A percentile compares a stretch with the other conserved stretches of the same genome.
Conservation (phyloP, 164 flowering plant species). For the Berberis thunbergii region DNA sequence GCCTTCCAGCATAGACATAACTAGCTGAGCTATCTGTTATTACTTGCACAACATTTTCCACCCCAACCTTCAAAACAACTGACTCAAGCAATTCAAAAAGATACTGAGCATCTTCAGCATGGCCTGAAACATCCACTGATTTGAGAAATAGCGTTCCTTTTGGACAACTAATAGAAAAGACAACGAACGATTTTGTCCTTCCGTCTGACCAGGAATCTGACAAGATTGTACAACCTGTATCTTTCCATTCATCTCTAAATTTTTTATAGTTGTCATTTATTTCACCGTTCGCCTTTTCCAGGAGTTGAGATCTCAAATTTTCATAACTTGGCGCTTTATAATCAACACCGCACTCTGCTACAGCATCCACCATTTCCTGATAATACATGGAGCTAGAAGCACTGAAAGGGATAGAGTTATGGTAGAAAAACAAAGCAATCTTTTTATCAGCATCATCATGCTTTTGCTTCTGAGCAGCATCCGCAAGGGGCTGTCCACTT, state of each 20-base stretch:
- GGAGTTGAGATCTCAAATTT: conserved; percentile 35
- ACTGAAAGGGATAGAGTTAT: conserved; percentile 50
- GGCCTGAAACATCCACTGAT: conserved; percentile 52
- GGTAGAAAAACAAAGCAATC: conserved; percentile 55
- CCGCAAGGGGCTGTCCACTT: conserved; percentile 24
- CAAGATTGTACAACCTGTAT: conserved; percentile 59
- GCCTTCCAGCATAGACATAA: conserved; percentile 54
- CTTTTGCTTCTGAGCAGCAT: conserved; percentile 43
- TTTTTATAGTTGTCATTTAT: conserved; percentile 32
- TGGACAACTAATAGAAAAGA: conserved; percentile 44
- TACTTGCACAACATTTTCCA: conserved; percentile 66
- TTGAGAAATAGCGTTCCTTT: conserved; percentile 55
- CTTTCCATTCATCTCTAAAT: conserved; percentile 48
- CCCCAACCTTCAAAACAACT: conserved; percentile 52
- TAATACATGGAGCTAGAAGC: conserved; percentile 57
- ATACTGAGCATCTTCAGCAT: conserved; percentile 41
- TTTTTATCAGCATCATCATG: conserved; percentile 51
- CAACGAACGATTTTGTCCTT: conserved; percentile 33
- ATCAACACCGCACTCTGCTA: conserved; percentile 55
- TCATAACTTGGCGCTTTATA: conserved; percentile 57
- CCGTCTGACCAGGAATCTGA: conserved; percentile 54
- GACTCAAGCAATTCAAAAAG: conserved; percentile 53
- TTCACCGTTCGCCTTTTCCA: conserved; percentile 50
- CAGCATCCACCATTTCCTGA: conserved; percentile 61
- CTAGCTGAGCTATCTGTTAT: conserved; percentile 45